phyloP scores from a whole-genome alignment of 2,329 filamentous ascomycete genomes.

The Plenodomus tracheiphilus region DNA sequence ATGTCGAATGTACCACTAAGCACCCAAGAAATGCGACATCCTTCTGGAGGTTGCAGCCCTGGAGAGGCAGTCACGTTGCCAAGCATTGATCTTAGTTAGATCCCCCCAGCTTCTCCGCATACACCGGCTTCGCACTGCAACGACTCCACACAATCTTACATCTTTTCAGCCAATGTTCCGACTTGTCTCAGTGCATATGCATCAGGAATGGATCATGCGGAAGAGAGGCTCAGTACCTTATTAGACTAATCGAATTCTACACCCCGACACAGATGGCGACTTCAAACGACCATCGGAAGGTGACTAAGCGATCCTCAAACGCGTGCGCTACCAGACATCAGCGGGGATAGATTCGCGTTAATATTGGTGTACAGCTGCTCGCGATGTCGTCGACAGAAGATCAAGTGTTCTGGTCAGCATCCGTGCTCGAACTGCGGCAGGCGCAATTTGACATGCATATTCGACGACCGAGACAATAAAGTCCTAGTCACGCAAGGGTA shows the following conservation, averaged over 20 bases:
- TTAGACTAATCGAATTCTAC: neutral
- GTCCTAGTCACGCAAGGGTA: conserved; percentile 35
- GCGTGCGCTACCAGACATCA: conserved; percentile 10
- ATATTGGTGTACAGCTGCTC: conserved; percentile 22
- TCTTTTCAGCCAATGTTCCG: neutral
- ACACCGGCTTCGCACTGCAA: conserved; percentile 1
- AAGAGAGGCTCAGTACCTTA: neutral
- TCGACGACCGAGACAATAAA: conserved; percentile 39
- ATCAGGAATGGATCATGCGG: neutral
- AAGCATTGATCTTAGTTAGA: neutral
- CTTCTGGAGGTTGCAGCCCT: too few species aligned
- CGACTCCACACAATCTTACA: neutral
- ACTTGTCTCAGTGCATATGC: neutral
- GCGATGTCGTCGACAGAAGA: conserved; percentile 36
- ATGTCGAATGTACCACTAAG: too few species aligned
- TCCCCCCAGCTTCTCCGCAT: conserved; percentile 1
- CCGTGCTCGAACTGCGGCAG: conserved; percentile 34
- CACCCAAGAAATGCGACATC: too few species aligned
- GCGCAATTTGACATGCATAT: conserved; percentile 30
- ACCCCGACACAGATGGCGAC: conserved; percentile 14
- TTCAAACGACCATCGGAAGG: conserved; percentile 24
- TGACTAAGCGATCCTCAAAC: conserved; percentile 32
- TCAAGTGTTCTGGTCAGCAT: conserved; percentile 38
- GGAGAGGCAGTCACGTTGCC: neutral
- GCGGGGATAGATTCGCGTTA: neutral